Evolutionary conservation across 192 early-diverging fungal genomes (phyloP).

Genomic region (Endogone sp.): DNA sequence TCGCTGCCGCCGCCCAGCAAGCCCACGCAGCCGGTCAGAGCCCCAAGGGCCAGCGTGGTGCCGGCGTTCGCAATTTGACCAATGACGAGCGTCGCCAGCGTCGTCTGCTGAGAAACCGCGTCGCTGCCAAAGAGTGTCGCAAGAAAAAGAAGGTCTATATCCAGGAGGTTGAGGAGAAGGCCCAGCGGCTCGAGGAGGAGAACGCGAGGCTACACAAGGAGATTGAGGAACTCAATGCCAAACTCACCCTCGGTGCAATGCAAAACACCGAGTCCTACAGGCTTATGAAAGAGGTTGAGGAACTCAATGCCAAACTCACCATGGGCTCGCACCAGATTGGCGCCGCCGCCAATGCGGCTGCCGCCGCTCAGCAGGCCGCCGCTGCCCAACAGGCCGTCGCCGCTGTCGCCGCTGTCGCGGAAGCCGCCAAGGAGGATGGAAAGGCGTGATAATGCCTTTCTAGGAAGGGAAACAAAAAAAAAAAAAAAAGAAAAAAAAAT

Average conservation of each 20-base stretch:
- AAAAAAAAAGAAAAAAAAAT: too few species aligned
- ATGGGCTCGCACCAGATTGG: conserved; percentile 19
- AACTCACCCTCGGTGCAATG: conserved; percentile 57
- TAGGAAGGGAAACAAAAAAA: too few species aligned
- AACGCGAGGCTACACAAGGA: conserved; percentile 60
- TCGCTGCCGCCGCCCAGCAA: conserved; percentile 3
- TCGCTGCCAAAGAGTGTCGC: conserved; percentile 81
- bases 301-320: conserved; percentile 63
- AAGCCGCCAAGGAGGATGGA: background rate
- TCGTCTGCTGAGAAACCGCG: conserved; percentile 68
- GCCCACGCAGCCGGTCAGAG: conserved; percentile 10
- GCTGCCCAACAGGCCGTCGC: background rate
- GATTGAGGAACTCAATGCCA: conserved; percentile 64
- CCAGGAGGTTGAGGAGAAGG: conserved; percentile 63
- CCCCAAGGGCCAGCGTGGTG: conserved; percentile 6
- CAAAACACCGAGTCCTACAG: conserved; percentile 49
- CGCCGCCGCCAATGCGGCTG: background rate
- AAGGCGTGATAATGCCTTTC: background rate
- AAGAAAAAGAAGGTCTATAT: conserved; percentile 84
- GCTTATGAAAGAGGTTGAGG: conserved; percentile 65
- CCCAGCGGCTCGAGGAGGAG: conserved; percentile 57
- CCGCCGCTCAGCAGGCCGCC: background rate
- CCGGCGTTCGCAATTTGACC: conserved; percentile 39
- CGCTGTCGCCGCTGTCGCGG: background rate
- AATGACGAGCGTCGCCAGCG: conserved; percentile 74